Evolutionary conservation across 345 rosid genomes (phyloP).

Genomic region (Syzygium aqueum): DNA sequence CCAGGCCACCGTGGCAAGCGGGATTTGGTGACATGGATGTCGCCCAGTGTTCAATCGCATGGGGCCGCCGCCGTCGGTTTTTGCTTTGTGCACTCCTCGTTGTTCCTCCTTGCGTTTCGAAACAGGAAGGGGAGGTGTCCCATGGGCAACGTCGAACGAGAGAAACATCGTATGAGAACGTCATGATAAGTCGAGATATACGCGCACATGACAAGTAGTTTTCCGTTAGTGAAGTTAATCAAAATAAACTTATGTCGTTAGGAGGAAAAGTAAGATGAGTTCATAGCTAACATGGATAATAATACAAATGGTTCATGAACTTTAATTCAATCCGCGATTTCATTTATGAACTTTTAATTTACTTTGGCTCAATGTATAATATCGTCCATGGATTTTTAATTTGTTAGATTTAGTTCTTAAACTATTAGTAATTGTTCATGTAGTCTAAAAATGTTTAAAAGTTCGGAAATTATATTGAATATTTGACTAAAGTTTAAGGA

Average conservation of each 20-base stretch:
- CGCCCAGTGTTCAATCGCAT: background rate
- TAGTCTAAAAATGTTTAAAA: no score
- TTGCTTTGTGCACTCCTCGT: background rate
- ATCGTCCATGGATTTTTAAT: rapidly evolving
- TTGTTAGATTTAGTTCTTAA: rapidly evolving
- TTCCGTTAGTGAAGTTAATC: background rate
- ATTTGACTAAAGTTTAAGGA: no score
- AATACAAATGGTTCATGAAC: no score
- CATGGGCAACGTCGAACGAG: background rate
- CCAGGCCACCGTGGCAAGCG: background rate
- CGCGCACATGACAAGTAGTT: background rate
- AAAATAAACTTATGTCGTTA: background rate
- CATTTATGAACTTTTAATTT: no score
- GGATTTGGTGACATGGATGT: background rate
- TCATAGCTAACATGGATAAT: background rate
- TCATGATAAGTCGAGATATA: background rate
- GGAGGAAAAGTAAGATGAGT: background rate
- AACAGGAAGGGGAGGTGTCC: background rate
- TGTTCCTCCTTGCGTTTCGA: background rate
- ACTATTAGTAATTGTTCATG: no score
- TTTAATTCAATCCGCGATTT: background rate
- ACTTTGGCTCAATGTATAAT: rapidly evolving
- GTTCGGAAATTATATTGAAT: rapidly evolving
- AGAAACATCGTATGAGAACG: background rate
- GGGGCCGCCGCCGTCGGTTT: background rate